Evolutionary conservation across 2,329 filamentous ascomycete species (phyloP).

Genomic region (Fusarium sp.): DNA sequence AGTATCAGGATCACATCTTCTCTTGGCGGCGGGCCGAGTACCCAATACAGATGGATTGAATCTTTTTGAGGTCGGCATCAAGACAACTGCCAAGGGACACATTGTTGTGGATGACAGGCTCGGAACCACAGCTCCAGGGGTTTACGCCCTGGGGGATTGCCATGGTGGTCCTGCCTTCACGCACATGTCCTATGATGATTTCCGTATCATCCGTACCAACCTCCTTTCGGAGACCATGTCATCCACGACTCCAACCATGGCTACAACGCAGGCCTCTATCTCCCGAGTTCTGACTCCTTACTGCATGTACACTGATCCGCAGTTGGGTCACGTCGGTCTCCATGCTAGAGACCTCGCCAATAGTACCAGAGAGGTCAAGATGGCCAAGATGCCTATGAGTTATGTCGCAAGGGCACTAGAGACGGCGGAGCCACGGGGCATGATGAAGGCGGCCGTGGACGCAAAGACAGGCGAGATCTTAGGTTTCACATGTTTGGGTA

Average conservation of each 20-base stretch:
- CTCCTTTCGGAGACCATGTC: constrained; percentile 49
- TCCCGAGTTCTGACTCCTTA: constrained; percentile 57
- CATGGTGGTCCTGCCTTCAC: constrained; percentile 66
- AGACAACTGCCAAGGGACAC: constrained; percentile 56
- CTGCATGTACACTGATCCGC: constrained; percentile 65
- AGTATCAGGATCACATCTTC: constrained; percentile 58
- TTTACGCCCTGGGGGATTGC: constrained; percentile 65
- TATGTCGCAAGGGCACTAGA: constrained; percentile 64
- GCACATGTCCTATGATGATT: constrained; percentile 68
- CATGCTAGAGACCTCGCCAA: constrained; percentile 54
- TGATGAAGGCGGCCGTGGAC: constrained; percentile 66
- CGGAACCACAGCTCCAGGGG: constrained; percentile 54
- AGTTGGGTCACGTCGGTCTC: constrained; percentile 64
- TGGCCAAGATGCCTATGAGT: constrained; percentile 63
- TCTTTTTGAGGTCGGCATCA: constrained; percentile 55
- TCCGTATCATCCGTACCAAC: constrained; percentile 62
- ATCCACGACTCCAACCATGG: constrained; percentile 42
- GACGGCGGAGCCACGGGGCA: constrained; percentile 62
- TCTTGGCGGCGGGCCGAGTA: constrained; percentile 61
- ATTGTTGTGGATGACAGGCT: constrained; percentile 58
- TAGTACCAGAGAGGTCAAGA: constrained; percentile 51
- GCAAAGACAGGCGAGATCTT: constrained; percentile 61
- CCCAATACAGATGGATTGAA: constrained; percentile 63
- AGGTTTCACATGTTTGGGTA: constrained; percentile 63
- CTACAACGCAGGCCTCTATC: constrained; percentile 38